Conservation (phyloP, 495 filamentous ascomycete genomes). For the Cladorrhinum samala region DNA sequence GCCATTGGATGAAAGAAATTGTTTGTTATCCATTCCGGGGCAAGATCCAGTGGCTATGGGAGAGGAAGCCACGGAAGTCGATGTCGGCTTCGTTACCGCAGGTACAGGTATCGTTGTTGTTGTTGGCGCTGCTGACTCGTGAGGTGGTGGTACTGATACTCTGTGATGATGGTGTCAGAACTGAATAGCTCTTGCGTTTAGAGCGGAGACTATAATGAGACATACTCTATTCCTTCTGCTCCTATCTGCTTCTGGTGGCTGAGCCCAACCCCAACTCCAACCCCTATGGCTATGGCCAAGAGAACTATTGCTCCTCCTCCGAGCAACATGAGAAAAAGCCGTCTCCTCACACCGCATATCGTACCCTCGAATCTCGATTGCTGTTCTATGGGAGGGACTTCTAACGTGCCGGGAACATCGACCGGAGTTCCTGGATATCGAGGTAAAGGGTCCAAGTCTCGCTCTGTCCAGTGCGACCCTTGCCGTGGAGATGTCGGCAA, state of each 20-base stretch:
- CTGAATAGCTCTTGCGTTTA: too few species aligned
- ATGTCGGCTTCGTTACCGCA: neutral
- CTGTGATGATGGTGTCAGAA: too few species aligned
- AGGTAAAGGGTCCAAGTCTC: constrained; percentile 3
- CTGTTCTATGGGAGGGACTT: constrained; percentile 6
- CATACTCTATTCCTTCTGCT: neutral
- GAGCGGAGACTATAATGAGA: too few species aligned
- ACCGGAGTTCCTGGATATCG: constrained; percentile 10
- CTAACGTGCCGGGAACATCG: neutral
- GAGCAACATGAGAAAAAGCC: constrained; percentile 10
- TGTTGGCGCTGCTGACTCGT: neutral
- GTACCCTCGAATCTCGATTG: neutral
- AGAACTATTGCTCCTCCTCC: constrained; percentile 10
- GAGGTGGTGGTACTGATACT: neutral
- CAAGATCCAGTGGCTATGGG: constrained; percentile 4
- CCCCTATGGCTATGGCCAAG: constrained; percentile 16
- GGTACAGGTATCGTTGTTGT: neutral
- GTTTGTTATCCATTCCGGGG: constrained; percentile 5
- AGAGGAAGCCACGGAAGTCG: neutral
- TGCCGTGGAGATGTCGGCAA: neutral
- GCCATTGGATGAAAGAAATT: constrained; percentile 7
- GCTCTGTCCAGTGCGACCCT: neutral
- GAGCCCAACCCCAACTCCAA: constrained; percentile 17
- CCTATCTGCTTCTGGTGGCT: constrained; percentile 1
- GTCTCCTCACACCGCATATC: constrained; percentile 13